Percentiles rank a stretch among this genome's conserved stretches.
These are phyloP conservation scores for Tilletia setariae DNA, from an alignment of 1,284 basidiomycete genomes.

Conservation along the genomic window DNA sequence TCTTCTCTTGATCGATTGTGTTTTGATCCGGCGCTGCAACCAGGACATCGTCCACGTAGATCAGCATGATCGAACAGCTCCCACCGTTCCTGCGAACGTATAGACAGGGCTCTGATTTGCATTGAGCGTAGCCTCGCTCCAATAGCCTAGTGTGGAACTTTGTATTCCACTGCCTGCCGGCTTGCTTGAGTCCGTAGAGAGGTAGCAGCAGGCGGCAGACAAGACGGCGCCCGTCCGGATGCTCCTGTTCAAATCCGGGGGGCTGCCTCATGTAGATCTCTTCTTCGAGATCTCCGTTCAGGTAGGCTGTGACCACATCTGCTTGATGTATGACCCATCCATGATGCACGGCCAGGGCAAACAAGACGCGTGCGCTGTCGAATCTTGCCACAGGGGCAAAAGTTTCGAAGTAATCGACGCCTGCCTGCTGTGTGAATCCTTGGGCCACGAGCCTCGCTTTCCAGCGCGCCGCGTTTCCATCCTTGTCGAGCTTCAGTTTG, in stretches of 20 bases:
- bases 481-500: conserved; percentile 6
- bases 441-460: conserved; percentile 7
- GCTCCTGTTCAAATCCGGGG: not conserved
- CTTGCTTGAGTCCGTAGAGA: conserved; percentile 8
- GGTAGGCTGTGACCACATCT: conserved; percentile 3
- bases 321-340: conserved; percentile 1
- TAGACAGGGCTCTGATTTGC: conserved; percentile 1
- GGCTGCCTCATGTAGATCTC: conserved; percentile 5
- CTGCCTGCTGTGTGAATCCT: not conserved
- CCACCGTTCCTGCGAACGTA: conserved; percentile 2
- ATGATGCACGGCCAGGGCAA: not conserved
- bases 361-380: not conserved
- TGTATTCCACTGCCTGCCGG: not conserved
- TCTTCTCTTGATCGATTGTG: not conserved
- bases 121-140: not conserved
- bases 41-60: conserved; percentile 4
- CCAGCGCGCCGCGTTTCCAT: not conserved
- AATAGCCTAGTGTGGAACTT: conserved; percentile 1
- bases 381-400: too few species aligned
- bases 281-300: not conserved
- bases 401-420: not conserved
- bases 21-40: not conserved
- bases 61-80: not conserved
- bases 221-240: not conserved
- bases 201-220: not conserved